Base-by-base conservation (phyloP, 1,139 yeast species). In the Sugiyamaella paludigena region DNA sequence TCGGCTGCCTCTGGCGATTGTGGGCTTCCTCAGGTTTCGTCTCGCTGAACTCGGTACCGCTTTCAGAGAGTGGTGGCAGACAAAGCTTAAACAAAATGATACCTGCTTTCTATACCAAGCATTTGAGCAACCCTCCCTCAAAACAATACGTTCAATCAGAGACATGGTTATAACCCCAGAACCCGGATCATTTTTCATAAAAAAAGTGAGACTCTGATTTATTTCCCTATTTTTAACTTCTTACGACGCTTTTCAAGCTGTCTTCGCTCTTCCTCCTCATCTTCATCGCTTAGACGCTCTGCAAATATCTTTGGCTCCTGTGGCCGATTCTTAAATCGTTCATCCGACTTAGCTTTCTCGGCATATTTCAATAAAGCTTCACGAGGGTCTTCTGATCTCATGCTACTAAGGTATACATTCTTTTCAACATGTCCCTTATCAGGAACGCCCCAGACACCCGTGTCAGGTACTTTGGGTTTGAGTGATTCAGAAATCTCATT, bases 341-440 rank as follows among this genome's bases (percentile, higher is more conserved):
- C 60, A 35, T 62, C 61, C 16, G 58, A 51, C 45, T 64, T 56
- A 9, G 68, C 65, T n/a, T 58, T 51, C 19, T 63, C 64, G 7
- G 71, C 70, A 45, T 61, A 68, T 48, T 66, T 66, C 28, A 68
- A 57, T 40, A 70, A 52, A 11, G 68, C 71, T 47, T 68, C 72
- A 32, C 73, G 53, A 1, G 74, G 72, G 50, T 70, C 73, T 51
- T 70, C 71, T 24, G 55, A 52, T 10, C 54, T 52, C 36, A 59
- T 43, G 29, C 56, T 46, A 39, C 61, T 53, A 24, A 60, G 36
- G 10, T 51, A 47, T 7, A 58, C 57, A 41, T 58, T 58, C 9
- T 53, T 50, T 16, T 54, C 51, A 12, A 61, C 54, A 43, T 56
- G 58, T 40, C 60, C 58, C 13, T 53, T 55, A 33, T 57, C 61